Evolutionary conservation across 345 rosid genomes (phyloP), one percentile per base, ranked within the genome.

Genomic region (Lepidium aucheri): DNA sequence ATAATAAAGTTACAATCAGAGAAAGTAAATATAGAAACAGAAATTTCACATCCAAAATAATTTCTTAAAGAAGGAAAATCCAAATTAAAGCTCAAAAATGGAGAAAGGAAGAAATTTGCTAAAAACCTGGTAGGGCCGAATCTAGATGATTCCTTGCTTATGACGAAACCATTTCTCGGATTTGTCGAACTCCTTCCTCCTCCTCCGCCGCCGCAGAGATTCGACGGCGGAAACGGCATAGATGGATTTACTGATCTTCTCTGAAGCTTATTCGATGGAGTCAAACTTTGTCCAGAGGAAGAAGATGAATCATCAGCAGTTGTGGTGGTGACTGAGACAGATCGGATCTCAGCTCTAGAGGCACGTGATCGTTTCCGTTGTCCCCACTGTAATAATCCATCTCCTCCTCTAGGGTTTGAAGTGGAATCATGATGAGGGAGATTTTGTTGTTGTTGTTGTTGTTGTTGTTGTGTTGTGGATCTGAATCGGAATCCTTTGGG

Each of bases 381-480:
- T 1, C 89, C 86, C 89, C 86, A 85, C 77, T 80, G 85, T 53
- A 85, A 60, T 45, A 85, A 32, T 61, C 78, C 74, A 70, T 82
- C 86, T 14, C 65, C 64, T 44, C 73, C 57, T 13, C 34, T 16
- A 39, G n/a, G 28, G 17, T 15, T 60, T 30, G 53, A 3, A 15
- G 17, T 24, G 7, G 60, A 41, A 11, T 34, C 60, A 5, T 41
- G 43, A 60, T 41, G 43, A 60, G 67, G 22, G 14, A 57, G 17
- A 60, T 69, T 45, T 41, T 59, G 5, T 79, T 75, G 34, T 57
- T 65, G 35, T 36, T 57, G 44, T 63, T 65, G 60, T 77, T 53
- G 32, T 1, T 42, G 59, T 4, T 24, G 47, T 64, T 9, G 53
- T 12, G 7, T 34, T 1, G 26, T 11, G 76, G 70, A 72, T 70